These are phyloP conservation scores for Candida easanensis DNA, from an alignment of 805 yeast genomes.

Conservation along the genomic window DNA sequence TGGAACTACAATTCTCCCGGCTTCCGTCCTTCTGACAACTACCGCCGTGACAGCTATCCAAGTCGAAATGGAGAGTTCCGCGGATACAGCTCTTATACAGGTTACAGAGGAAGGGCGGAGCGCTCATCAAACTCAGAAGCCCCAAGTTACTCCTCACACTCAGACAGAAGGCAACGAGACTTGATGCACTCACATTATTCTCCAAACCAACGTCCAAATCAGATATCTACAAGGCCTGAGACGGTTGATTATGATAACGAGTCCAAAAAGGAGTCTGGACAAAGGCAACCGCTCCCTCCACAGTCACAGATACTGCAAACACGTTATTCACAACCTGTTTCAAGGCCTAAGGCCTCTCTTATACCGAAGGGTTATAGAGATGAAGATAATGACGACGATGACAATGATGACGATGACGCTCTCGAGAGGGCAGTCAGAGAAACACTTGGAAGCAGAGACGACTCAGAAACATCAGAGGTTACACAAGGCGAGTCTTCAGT, in stretches of 20 bases:
- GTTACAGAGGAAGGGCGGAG: constrained; percentile 9
- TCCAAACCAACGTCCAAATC: not conserved
- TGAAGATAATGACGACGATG: constrained; percentile 24
- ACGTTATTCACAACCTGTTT: not conserved
- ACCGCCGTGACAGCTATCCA: not conserved
- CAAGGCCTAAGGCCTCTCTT: constrained; percentile 20
- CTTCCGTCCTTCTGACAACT: not conserved
- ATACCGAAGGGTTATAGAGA: constrained; percentile 28
- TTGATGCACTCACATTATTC: not conserved
- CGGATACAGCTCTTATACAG: constrained; percentile 4
- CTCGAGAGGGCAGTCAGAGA: constrained; percentile 8
- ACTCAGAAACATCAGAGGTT: not conserved
- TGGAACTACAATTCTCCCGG: not conserved
- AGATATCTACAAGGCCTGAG: not conserved
- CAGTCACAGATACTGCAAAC: constrained; percentile 2
- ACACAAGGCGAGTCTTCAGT: not conserved
- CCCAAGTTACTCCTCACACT: constrained; percentile 6
- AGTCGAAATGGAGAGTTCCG: not conserved
- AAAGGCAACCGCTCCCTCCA: constrained; percentile 5
- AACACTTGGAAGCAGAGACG: not conserved
- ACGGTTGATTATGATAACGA: constrained; percentile 4
- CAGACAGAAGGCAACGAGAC: constrained; percentile 16
- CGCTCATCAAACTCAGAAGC: constrained; percentile 3
- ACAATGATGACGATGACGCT: constrained; percentile 25
- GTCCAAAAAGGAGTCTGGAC: not conserved